Conservation (phyloP, 371 early-diverging fungal species). For the Rhizopus arrhizus region DNA sequence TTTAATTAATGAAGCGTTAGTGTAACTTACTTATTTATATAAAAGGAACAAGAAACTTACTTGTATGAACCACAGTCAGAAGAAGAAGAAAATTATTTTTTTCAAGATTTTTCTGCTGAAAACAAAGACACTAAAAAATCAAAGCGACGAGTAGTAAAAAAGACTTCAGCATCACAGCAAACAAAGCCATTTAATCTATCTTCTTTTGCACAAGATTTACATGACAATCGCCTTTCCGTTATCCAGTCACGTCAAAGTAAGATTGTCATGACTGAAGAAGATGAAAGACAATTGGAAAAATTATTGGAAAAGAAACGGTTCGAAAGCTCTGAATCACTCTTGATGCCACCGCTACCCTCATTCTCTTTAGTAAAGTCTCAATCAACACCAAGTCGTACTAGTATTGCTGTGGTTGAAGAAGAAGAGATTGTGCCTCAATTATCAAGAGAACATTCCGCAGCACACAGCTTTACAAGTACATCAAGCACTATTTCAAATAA, state of each 20-base stretch:
- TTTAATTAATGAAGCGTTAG: too few species aligned
- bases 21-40: too few species aligned
- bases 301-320: slow-evolving; percentile 28
- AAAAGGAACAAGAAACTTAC: slow-evolving; percentile 4
- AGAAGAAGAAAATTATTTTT: slow-evolving; percentile 40
- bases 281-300: slow-evolving; percentile 41
- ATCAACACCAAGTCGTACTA: not conserved
- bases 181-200: slow-evolving; percentile 33
- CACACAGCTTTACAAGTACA: not conserved
- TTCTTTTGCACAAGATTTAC: slow-evolving; percentile 48
- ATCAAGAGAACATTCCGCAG: not conserved
- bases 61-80: slow-evolving; percentile 35
- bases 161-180: too few species aligned
- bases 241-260: slow-evolving; percentile 41
- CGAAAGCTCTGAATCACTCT: slow-evolving; percentile 16
- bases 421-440: not conserved
- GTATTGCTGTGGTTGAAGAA: not conserved
- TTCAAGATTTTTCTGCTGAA: slow-evolving; percentile 39
- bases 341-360: slow-evolving; percentile 18
- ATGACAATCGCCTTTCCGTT: slow-evolving; percentile 46
- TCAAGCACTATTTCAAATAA: not conserved
- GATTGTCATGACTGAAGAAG: slow-evolving; percentile 46
- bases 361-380: not conserved
- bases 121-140: slow-evolving; percentile 8
- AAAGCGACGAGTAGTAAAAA: not conserved